Evolutionary conservation across 176 grass and related monocot genomes (phyloP).

Genomic region (Avena insularis): DNA sequence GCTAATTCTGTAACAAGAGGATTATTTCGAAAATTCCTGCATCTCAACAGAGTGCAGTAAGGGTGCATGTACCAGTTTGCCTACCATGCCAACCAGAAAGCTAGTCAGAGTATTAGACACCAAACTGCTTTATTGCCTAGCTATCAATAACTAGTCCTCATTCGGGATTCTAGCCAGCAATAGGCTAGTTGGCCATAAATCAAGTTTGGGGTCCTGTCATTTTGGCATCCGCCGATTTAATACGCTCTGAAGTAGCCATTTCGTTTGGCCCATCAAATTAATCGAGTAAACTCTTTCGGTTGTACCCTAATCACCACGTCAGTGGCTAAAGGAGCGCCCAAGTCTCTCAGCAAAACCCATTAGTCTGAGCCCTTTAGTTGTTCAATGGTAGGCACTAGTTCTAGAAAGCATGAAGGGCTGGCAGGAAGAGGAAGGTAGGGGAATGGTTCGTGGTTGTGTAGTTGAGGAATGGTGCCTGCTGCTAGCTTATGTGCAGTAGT

Average conservation of each 20-base stretch:
- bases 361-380: slow-evolving; percentile 39
- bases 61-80: slow-evolving; percentile 20
- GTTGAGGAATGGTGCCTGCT: slow-evolving; percentile 49
- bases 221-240: slow-evolving; percentile 29
- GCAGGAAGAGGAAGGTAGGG: slow-evolving; percentile 57
- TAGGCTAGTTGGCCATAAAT: slow-evolving; percentile 37
- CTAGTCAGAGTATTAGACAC: slow-evolving; percentile 34
- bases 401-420: slow-evolving; percentile 54
- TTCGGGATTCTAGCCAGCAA: slow-evolving; percentile 35
- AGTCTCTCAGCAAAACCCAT: slow-evolving; percentile 39
- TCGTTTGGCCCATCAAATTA: slow-evolving; percentile 29
- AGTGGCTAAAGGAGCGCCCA: slow-evolving; percentile 22
- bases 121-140: slow-evolving; percentile 46
- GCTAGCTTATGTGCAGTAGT: slow-evolving; percentile 53
- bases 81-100: slow-evolving; percentile 37
- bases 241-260: slow-evolving; percentile 31
- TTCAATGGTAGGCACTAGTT: slow-evolving; percentile 57
- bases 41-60: neutral
- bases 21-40: neutral
- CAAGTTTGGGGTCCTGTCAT: slow-evolving; percentile 31
- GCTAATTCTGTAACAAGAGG: neutral
- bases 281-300: slow-evolving; percentile 38
- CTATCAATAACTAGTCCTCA: slow-evolving; percentile 8
- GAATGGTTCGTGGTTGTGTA: slow-evolving; percentile 58
- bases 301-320: slow-evolving; percentile 42